phyloP scores from a whole-genome alignment of 1,284 basidiomycete species.

The Melampsora americana region DNA sequence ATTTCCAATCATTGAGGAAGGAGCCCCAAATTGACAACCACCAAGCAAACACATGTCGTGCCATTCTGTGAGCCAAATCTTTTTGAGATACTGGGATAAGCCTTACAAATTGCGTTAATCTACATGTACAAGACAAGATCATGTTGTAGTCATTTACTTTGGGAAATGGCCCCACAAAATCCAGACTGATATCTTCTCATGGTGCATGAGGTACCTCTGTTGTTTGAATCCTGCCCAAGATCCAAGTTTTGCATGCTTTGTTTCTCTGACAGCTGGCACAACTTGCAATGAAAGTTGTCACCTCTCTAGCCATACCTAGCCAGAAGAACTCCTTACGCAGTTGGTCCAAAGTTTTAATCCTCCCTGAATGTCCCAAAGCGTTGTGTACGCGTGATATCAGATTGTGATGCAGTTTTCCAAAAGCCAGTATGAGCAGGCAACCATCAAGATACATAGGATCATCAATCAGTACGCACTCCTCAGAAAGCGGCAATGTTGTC shows the following conservation, averaged over 20 bases:
- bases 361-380: slow-evolving; percentile 55
- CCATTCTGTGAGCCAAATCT: no score
- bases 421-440: slow-evolving; percentile 53
- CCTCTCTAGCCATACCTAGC: slow-evolving; percentile 52
- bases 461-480: slow-evolving; percentile 21
- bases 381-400: slow-evolving; percentile 52
- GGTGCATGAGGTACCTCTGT: no score
- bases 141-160: no score
- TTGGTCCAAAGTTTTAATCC: slow-evolving; percentile 57
- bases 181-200: no score
- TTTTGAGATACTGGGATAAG: no score
- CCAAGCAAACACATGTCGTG: no score
- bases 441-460: slow-evolving; percentile 53
- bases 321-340: slow-evolving; percentile 48
- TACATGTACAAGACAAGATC: slow-evolving; percentile 8
- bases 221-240: slow-evolving; percentile 25
- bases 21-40: no score
- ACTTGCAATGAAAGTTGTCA: not conserved
- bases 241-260: slow-evolving; percentile 35
- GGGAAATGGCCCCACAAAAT: slow-evolving; percentile 14
- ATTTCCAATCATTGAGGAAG: no score
- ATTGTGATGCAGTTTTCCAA: slow-evolving; percentile 46
- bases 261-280: slow-evolving; percentile 45
- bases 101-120: no score
- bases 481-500: not conserved